Percentiles rank a stretch among this genome's conserved stretches.
These are phyloP conservation scores for Rhypophila decipiens DNA, from an alignment of 495 filamentous ascomycete species.

Conservation along the genomic window DNA sequence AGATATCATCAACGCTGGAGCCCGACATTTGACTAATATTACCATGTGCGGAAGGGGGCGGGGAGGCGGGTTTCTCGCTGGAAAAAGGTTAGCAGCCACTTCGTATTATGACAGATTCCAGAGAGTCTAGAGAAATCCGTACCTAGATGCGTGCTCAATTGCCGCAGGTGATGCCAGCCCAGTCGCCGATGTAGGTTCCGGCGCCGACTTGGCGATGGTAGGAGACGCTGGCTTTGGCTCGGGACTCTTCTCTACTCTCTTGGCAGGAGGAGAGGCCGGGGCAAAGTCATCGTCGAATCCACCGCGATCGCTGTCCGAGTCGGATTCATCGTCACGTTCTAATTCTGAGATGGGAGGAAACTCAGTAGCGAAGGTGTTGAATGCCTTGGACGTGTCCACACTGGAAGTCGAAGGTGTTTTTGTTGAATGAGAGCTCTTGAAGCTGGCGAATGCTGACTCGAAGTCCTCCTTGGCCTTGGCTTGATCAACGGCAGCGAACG, in stretches of 20 bases:
- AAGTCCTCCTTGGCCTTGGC: constrained; percentile 68
- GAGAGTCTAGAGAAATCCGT: constrained; percentile 8
- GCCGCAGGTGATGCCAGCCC: constrained; percentile 10
- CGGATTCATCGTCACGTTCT: constrained; percentile 67
- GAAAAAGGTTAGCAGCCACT: constrained; percentile 1
- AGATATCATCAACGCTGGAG: constrained; percentile 27
- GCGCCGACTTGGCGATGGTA: constrained; percentile 13
- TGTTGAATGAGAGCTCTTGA: constrained; percentile 36
- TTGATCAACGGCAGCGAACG: constrained; percentile 49
- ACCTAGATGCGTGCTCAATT: constrained; percentile 21
- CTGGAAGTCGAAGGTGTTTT: constrained; percentile 7
- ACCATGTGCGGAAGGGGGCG: constrained; percentile 9
- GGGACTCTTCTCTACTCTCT: constrained; percentile 22
- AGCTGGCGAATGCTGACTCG: constrained; percentile 64
- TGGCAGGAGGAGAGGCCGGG: constrained; percentile 56
- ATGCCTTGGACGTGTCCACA: constrained; percentile 32
- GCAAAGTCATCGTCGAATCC: constrained; percentile 94
- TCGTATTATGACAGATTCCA: neutral
- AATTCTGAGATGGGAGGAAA: constrained; percentile 92
- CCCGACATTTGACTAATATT: constrained; percentile 9
- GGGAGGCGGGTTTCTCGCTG: constrained; percentile 24
- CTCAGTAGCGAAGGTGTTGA: constrained; percentile 53
- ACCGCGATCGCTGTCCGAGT: constrained; percentile 67
- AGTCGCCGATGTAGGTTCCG: constrained; percentile 5
- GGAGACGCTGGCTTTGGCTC: constrained; percentile 20